Conservation (phyloP, 768 basidiomycete genomes). For the Xanthoconium purpureum region DNA sequence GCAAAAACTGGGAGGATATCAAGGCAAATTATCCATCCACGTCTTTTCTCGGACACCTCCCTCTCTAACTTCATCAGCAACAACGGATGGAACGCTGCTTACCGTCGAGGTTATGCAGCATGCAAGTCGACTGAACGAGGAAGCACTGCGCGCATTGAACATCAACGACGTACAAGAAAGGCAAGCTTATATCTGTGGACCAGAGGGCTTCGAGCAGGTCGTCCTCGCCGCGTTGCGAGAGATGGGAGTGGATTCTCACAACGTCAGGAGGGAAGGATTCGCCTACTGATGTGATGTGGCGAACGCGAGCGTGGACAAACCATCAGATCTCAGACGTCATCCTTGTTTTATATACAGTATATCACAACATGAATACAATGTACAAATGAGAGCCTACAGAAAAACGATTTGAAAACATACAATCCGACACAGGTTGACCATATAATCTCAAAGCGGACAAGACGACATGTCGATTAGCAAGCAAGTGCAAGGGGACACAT, state of each 20-base stretch:
- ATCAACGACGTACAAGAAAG: constrained; percentile 19
- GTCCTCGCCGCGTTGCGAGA: constrained; percentile 34
- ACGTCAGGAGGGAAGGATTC: constrained; percentile 42
- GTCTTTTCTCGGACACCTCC: constrained; percentile 32
- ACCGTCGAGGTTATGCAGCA: constrained; percentile 18
- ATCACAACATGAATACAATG: background rate
- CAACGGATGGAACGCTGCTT: constrained; percentile 4
- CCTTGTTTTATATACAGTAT: background rate
- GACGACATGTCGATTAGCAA: background rate
- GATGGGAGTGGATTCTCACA: constrained; percentile 33
- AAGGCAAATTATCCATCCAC: constrained; percentile 33
- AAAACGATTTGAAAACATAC: background rate
- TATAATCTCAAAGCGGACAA: background rate
- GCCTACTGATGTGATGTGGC: constrained; percentile 31
- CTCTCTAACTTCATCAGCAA: background rate
- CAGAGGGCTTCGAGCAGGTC: constrained; percentile 42
- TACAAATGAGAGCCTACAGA: background rate
- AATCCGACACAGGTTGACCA: background rate
- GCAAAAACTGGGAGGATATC: background rate
- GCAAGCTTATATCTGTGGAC: constrained; percentile 50
- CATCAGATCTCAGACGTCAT: no score
- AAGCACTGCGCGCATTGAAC: constrained; percentile 2
- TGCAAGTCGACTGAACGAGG: constrained; percentile 17
- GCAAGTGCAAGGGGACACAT: background rate
- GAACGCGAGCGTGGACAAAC: no score